Evolutionary conservation across 495 filamentous ascomycete species (phyloP).

Genomic region (Xylaria scruposa): DNA sequence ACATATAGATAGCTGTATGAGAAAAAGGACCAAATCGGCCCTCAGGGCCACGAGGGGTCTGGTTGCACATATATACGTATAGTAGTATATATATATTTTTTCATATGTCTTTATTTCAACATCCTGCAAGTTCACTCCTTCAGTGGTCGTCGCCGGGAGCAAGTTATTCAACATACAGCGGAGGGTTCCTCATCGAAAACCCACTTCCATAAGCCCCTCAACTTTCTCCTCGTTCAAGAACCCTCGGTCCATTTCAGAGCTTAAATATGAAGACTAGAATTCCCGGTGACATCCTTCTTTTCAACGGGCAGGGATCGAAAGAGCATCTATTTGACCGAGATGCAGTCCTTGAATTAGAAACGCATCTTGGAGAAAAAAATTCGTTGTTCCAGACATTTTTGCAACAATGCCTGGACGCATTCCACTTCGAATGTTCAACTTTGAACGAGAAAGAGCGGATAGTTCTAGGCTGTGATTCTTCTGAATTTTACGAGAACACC

Average conservation of each 20-base stretch:
- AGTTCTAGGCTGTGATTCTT: slow-evolving; percentile 14
- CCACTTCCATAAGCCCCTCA: background rate
- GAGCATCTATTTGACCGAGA: slow-evolving; percentile 21
- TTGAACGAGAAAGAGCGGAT: background rate
- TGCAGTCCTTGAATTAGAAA: background rate
- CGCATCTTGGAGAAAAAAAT: slow-evolving; percentile 6
- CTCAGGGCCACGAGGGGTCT: background rate
- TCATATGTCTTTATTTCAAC: background rate
- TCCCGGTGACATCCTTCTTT: slow-evolving; percentile 19
- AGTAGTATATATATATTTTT: background rate
- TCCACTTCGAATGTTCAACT: background rate
- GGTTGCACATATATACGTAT: background rate
- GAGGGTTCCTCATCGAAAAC: background rate
- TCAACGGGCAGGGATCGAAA: slow-evolving; percentile 27
- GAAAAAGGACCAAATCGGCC: background rate
- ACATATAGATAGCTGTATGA: background rate
- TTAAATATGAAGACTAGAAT: slow-evolving; percentile 17
- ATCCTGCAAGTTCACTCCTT: background rate
- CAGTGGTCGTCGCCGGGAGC: background rate
- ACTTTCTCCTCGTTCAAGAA: background rate
- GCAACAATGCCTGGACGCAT: slow-evolving; percentile 11
- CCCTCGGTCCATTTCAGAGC: background rate
- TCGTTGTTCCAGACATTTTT: background rate
- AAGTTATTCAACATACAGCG: background rate
- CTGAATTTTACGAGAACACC: slow-evolving; percentile 16